These are phyloP conservation scores for Hypoxylon sp. DNA, from an alignment of 2,329 filamentous ascomycete species.

Conservation along the genomic window DNA sequence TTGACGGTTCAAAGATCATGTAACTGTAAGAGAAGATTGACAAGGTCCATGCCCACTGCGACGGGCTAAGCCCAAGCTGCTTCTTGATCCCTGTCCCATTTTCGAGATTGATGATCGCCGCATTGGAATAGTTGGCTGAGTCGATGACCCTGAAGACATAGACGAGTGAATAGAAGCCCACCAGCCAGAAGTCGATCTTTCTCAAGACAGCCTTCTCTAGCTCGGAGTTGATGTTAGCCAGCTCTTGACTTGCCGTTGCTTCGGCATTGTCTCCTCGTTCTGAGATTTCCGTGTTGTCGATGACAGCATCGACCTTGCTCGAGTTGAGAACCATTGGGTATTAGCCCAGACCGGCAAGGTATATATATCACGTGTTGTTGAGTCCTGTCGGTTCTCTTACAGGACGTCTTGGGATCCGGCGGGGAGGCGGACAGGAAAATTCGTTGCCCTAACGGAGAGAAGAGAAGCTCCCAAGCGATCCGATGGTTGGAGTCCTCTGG, in stretches of 20 bases:
- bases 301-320: conserved; percentile 23
- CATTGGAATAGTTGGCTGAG: conserved; percentile 56
- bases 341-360: background rate
- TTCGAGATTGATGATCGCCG: conserved; percentile 58
- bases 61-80: conserved; percentile 51
- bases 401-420: background rate
- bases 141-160: conserved; percentile 57
- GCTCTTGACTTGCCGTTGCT: conserved; percentile 7
- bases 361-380: background rate
- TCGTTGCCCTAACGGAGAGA: conserved; percentile 3
- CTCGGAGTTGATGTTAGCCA: conserved; percentile 21
- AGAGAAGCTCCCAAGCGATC: background rate
- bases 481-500: background rate
- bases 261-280: conserved; percentile 8
- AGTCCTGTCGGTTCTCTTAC: background rate
- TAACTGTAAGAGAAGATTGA: conserved; percentile 59
- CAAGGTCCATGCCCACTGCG: conserved; percentile 56
- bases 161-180: conserved; percentile 54
- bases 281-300: conserved; percentile 20
- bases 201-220: conserved; percentile 50
- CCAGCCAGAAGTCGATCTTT: conserved; percentile 54
- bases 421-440: background rate
- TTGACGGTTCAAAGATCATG: conserved; percentile 55
- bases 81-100: conserved; percentile 56
- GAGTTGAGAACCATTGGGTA: conserved; percentile 19